phyloP scores from a whole-genome alignment of 805 yeast genomes.

The Yueomyces sp. region DNA sequence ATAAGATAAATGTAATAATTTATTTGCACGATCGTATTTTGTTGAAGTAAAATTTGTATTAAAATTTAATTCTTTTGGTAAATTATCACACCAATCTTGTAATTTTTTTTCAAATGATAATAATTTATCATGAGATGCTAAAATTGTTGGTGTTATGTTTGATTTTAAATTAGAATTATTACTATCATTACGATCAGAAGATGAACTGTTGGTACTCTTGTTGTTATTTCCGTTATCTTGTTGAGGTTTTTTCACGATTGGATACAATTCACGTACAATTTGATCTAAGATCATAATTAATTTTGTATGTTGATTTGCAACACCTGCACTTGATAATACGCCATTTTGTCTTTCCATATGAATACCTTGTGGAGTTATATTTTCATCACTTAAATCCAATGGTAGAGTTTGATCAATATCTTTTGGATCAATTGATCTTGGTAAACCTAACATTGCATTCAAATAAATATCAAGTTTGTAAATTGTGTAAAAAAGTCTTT shows the following conservation, averaged over 20 bases:
- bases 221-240: slow-evolving; percentile 12
- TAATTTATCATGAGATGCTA: background rate
- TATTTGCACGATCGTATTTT: slow-evolving; percentile 57
- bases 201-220: too few relatives aligned
- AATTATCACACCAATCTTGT: slow-evolving; percentile 55
- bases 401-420: slow-evolving; percentile 86
- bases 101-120: slow-evolving; percentile 52
- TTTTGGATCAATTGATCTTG: slow-evolving; percentile 59
- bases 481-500: slow-evolving; percentile 77
- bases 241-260: slow-evolving; percentile 28
- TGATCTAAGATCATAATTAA: slow-evolving; percentile 57
- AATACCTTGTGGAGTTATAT: slow-evolving; percentile 49
- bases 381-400: slow-evolving; percentile 72
- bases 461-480: slow-evolving; percentile 85
- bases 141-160: slow-evolving; percentile 40
- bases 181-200: slow-evolving; percentile 38
- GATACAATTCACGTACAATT: slow-evolving; percentile 62
- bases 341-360: slow-evolving; percentile 14
- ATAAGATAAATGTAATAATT: slow-evolving; percentile 58
- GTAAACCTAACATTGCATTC: slow-evolving; percentile 79
- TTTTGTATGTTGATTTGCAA: slow-evolving; percentile 77
- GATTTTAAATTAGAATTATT: slow-evolving; percentile 61
- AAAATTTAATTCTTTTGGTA: slow-evolving; percentile 66
- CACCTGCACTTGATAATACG: slow-evolving; percentile 27
- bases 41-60: slow-evolving; percentile 21